phyloP scores from a whole-genome alignment of 192 early-diverging fungal genomes.

The Nowakowskiella sp. region DNA sequence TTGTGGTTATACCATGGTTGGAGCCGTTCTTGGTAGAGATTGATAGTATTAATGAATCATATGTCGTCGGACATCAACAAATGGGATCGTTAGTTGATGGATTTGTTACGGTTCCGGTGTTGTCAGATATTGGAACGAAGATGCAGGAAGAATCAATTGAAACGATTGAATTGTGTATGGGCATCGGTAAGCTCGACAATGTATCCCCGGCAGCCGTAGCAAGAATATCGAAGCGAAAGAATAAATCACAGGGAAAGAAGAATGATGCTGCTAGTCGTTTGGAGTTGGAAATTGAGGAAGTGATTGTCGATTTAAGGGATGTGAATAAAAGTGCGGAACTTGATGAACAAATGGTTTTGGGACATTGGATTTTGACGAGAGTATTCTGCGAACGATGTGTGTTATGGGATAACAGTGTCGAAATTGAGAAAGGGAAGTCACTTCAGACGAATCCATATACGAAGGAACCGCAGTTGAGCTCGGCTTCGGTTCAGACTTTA shows the following conservation, averaged over 20 bases:
- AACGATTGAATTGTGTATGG: conserved; percentile 10
- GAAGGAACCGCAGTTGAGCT: too few relatives aligned
- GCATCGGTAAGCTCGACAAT: conserved; percentile 1
- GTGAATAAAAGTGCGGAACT: too few relatives aligned
- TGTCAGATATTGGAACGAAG: conserved; percentile 17
- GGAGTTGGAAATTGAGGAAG: background rate
- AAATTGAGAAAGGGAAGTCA: too few relatives aligned
- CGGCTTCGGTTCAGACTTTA: too few relatives aligned
- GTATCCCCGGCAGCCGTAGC: background rate
- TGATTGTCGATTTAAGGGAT: conserved; percentile 3
- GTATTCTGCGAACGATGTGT: conserved; percentile 10
- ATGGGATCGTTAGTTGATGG: too few relatives aligned
- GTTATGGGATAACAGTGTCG: conserved; percentile 7
- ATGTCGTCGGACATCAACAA: conserved; percentile 15
- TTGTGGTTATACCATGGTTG: conserved; percentile 20
- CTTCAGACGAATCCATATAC: too few relatives aligned
- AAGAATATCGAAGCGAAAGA: background rate
- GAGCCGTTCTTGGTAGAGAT: conserved; percentile 20
- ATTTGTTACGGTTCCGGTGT: background rate
- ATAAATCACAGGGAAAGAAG: background rate
- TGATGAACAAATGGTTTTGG: background rate
- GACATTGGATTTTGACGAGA: conserved; percentile 16
- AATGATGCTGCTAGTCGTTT: background rate
- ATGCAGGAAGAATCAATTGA: conserved; percentile 8
- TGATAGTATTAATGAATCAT: conserved; percentile 20